Conservation (phyloP, 768 basidiomycete genomes). For the Podaxis rugospora region DNA sequence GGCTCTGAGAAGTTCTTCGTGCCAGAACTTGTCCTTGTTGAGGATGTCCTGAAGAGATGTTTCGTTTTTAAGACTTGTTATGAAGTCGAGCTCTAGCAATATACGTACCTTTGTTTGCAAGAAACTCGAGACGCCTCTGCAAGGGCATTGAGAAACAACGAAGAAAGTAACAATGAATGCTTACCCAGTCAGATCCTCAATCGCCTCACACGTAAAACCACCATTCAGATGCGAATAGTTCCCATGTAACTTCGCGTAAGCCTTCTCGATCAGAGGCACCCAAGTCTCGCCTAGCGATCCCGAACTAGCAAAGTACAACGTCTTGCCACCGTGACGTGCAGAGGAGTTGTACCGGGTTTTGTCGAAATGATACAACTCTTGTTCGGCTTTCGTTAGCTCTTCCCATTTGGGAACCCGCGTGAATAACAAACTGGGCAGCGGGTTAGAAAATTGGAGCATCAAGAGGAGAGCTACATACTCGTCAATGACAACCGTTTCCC, state of each 20-base stretch:
- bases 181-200: conserved; percentile 56
- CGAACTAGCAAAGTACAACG: conserved; percentile 46
- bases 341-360: conserved; percentile 40
- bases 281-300: conserved; percentile 47
- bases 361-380: conserved; percentile 47
- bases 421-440: conserved; percentile 35
- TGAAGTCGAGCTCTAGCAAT: background rate
- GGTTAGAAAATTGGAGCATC: background rate
- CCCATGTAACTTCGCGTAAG: conserved; percentile 53
- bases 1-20: conserved; percentile 44
- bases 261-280: conserved; percentile 59
- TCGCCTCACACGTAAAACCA: conserved; percentile 39
- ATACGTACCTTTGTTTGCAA: conserved; percentile 34
- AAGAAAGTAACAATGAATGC: conserved; percentile 3
- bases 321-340: conserved; percentile 44
- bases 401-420: conserved; percentile 48
- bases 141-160: background rate
- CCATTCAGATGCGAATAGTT: conserved; percentile 33
- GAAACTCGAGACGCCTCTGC: conserved; percentile 40
- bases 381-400: conserved; percentile 34
- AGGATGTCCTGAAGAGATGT: conserved; percentile 38
- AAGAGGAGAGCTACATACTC: conserved; percentile 35
- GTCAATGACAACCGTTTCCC: conserved; percentile 54
- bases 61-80: background rate
- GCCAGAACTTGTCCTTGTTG: conserved; percentile 47